A percentile compares a stretch with the other conserved stretches of the same genome.
phyloP scores from a whole-genome alignment of 1,284 basidiomycete genomes.

The Leccinum pallidistipes region DNA sequence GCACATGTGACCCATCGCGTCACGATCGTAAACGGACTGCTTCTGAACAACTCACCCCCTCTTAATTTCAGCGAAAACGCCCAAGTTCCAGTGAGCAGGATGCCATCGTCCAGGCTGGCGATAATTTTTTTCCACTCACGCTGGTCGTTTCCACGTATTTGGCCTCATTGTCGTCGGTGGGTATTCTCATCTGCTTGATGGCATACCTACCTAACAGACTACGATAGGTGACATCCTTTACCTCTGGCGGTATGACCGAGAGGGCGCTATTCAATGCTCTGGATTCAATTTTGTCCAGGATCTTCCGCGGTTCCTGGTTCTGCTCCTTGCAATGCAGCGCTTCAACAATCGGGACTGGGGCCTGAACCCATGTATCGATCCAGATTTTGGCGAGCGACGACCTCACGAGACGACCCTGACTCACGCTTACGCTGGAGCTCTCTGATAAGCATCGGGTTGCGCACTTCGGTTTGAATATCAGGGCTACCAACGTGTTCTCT shows the following conservation, averaged over 20 bases:
- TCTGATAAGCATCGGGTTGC: neutral
- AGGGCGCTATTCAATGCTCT: slow-evolving; percentile 1
- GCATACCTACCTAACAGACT: neutral
- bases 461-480: slow-evolving; percentile 11
- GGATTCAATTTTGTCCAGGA: slow-evolving; percentile 21
- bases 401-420: neutral
- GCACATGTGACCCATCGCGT: no score
- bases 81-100: neutral
- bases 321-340: slow-evolving; percentile 34
- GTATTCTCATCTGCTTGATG: neutral
- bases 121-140: neutral
- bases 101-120: neutral
- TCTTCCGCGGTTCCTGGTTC: slow-evolving; percentile 33
- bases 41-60: neutral
- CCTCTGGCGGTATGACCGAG: slow-evolving; percentile 7
- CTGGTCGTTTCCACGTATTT: neutral
- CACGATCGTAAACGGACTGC: neutral
- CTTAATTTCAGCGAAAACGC: neutral
- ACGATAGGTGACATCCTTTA: neutral
- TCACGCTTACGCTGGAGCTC: slow-evolving; percentile 1
- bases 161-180: neutral
- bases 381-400: neutral
- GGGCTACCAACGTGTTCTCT: slow-evolving; percentile 15
- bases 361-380: slow-evolving; percentile 11
- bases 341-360: slow-evolving; percentile 34